Evolutionary conservation across 179 eudicot genomes (phyloP).

Genomic region (Beta lomatogona): DNA sequence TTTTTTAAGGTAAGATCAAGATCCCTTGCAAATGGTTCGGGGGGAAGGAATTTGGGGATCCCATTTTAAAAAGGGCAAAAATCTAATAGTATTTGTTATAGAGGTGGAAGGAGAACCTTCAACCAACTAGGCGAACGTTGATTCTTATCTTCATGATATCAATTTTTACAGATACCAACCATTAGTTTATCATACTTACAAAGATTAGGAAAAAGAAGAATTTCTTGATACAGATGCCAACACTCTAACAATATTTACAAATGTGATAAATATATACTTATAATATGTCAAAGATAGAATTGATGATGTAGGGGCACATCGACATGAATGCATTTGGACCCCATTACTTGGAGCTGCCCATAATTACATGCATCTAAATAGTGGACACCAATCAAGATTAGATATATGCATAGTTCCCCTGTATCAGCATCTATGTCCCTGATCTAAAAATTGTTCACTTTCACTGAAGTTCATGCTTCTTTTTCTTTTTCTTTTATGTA

Average conservation of each 20-base stretch:
- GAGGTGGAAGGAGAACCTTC: no score
- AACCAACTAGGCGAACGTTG: no score
- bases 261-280: neutral
- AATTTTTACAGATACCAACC: no score
- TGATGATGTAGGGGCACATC: neutral
- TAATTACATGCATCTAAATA: slow-evolving; percentile 23
- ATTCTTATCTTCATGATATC: no score
- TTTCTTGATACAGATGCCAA: neutral
- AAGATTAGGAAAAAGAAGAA: neutral
- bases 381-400: slow-evolving; percentile 17
- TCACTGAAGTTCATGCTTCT: slow-evolving; percentile 17
- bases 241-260: neutral
- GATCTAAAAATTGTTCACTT: neutral
- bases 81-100: no score
- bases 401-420: neutral
- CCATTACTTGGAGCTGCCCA: slow-evolving; percentile 24
- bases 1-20: no score
- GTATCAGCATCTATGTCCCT: slow-evolving; percentile 17
- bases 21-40: no score
- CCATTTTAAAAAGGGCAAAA: no score
- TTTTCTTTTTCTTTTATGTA: neutral
- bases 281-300: neutral
- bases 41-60: no score
- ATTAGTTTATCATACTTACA: no score
- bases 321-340: slow-evolving; percentile 10